Conservation (phyloP, 202 grass and related monocot genomes). For the Musa balbisiana region DNA sequence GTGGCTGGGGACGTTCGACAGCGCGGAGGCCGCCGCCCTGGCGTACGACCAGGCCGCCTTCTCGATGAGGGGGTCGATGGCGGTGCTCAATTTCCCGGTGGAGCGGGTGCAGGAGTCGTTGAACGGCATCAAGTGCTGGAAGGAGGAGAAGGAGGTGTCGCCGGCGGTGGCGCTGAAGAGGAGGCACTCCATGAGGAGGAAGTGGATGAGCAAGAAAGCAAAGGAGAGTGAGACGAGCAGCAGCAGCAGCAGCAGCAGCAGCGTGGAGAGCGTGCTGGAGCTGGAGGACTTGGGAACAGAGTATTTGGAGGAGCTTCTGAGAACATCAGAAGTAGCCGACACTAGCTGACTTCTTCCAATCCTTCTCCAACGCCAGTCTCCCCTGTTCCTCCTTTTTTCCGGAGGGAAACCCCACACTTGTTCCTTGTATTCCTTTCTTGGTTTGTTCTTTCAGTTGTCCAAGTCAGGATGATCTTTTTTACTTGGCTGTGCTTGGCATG, state of each 20-base stretch:
- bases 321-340: not conserved
- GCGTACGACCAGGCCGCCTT: conserved; percentile 23
- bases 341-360: too few relatives aligned
- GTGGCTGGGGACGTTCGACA: conserved; percentile 23
- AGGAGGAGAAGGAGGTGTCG: conserved; percentile 8
- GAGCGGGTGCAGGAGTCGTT: conserved; percentile 16
- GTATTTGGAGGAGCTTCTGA: conserved; percentile 22
- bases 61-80: conserved; percentile 8
- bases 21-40: conserved; percentile 19
- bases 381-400: too few relatives aligned
- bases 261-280: not conserved
- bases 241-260: not conserved
- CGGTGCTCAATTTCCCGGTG: conserved; percentile 24
- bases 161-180: conserved; percentile 18
- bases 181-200: conserved; percentile 1
- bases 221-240: not conserved
- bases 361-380: too few relatives aligned
- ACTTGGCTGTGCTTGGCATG: too few relatives aligned
- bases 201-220: conserved; percentile 1
- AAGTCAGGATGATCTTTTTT: too few relatives aligned
- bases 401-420: not conserved
- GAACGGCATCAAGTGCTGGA: not conserved
- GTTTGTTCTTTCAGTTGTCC: not conserved
- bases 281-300: conserved; percentile 13
- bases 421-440: not conserved